These are phyloP conservation scores for Fusarium bulbicola DNA, from an alignment of 2,329 filamentous ascomycete genomes.

Conservation along the genomic window DNA sequence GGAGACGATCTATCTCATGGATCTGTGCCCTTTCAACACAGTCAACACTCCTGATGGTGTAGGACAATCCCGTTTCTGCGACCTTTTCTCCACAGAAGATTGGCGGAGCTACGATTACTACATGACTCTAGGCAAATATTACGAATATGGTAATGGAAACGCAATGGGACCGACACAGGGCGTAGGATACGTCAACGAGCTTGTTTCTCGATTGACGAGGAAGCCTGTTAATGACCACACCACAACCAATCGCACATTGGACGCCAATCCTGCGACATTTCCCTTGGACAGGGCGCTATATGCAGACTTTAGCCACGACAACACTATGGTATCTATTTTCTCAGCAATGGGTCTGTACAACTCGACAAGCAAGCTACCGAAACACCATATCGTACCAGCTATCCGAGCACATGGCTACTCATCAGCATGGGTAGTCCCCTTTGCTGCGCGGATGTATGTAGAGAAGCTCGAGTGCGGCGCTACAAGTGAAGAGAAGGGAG, in stretches of 20 bases:
- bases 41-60: conserved; percentile 66
- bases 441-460: conserved; percentile 82
- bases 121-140: conserved; percentile 83
- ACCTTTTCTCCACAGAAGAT: conserved; percentile 75
- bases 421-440: conserved; percentile 82
- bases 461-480: conserved; percentile 81
- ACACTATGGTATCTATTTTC: conserved; percentile 81
- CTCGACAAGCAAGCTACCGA: conserved; percentile 63
- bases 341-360: conserved; percentile 84
- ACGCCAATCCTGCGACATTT: conserved; percentile 73
- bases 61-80: conserved; percentile 75
- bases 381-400: conserved; percentile 59
- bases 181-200: conserved; percentile 87
- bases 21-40: conserved; percentile 86
- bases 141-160: conserved; percentile 81
- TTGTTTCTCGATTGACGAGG: conserved; percentile 80
- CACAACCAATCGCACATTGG: conserved; percentile 80
- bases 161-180: conserved; percentile 84
- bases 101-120: conserved; percentile 86
- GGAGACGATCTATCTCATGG: conserved; percentile 81
- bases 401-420: conserved; percentile 72
- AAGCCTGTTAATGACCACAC: conserved; percentile 76
- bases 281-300: conserved; percentile 76
- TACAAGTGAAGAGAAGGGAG: conserved; percentile 69
- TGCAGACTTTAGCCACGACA: conserved; percentile 93